Percentiles rank a stretch among this genome's conserved stretches.
These are phyloP conservation scores for Hymenoscyphus occultus DNA, from an alignment of 2,329 filamentous ascomycete species.

Conservation along the genomic window DNA sequence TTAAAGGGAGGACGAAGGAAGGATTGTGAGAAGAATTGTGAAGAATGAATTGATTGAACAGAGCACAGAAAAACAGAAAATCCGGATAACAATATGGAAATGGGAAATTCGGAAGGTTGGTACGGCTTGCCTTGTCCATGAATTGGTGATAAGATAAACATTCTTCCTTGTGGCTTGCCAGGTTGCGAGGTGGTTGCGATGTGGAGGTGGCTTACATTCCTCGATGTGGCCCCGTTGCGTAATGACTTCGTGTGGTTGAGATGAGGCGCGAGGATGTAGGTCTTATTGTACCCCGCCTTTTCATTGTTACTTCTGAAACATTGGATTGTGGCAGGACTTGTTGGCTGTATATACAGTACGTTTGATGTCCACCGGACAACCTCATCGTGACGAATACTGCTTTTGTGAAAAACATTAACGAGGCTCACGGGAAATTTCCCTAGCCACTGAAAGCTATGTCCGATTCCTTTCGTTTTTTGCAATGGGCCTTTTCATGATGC, in stretches of 20 bases:
- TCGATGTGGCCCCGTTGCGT: background rate
- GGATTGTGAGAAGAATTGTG: background rate
- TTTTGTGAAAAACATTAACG: too few relatives aligned
- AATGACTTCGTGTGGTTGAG: too few relatives aligned
- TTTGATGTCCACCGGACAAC: too few relatives aligned
- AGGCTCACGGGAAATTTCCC: too few relatives aligned
- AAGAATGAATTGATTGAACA: background rate
- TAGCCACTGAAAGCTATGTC: too few relatives aligned
- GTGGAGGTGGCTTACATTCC: background rate
- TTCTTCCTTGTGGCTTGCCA: constrained; percentile 1
- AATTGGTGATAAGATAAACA: background rate
- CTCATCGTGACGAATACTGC: too few relatives aligned
- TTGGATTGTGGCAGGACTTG: background rate
- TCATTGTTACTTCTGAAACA: background rate
- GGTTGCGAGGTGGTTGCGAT: background rate
- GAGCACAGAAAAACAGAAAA: background rate
- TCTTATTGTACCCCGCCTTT: background rate
- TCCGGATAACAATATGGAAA: background rate
- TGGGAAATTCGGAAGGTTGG: background rate
- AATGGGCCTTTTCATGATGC: too few relatives aligned
- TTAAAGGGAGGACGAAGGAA: too few relatives aligned
- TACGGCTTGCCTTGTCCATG: background rate
- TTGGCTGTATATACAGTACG: too few relatives aligned
- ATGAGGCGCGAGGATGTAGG: background rate
- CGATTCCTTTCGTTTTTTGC: too few relatives aligned